Conservation (phyloP, 1,284 basidiomycete species). For the Ganoderma boninense region DNA sequence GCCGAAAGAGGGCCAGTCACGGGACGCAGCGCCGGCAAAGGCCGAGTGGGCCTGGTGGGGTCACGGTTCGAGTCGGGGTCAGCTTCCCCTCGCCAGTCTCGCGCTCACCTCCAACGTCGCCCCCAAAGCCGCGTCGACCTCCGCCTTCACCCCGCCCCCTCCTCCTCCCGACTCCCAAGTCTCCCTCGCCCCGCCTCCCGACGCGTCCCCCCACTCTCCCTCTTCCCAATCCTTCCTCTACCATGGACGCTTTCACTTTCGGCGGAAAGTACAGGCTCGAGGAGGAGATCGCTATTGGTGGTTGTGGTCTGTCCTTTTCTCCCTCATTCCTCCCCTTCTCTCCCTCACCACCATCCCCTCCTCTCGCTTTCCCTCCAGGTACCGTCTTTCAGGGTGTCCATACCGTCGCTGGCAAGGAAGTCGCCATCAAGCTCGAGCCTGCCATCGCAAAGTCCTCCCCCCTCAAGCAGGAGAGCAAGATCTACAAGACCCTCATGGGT, state of each 20-base stretch:
- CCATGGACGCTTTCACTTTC: conserved; percentile 75
- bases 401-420: conserved; percentile 95
- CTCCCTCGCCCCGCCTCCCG: not conserved
- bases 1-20: conserved; percentile 1
- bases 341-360: conserved; percentile 18
- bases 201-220: not conserved
- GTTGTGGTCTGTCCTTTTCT: conserved; percentile 73
- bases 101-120: not conserved
- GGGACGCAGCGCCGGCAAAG: not conserved
- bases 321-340: conserved; percentile 4
- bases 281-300: conserved; percentile 94
- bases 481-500: conserved; percentile 93
- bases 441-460: conserved; percentile 84
- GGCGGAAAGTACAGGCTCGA: conserved; percentile 94
- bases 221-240: not conserved
- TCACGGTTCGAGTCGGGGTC: not conserved
- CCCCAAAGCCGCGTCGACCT: not conserved
- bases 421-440: conserved; percentile 96
- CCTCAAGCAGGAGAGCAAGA: conserved; percentile 91
- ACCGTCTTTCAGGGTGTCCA: conserved; percentile 92
- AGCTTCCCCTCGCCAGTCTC: not conserved
- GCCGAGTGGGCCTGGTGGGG: not conserved
- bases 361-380: not conserved
- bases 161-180: not conserved
- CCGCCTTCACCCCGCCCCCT: not conserved